Conservation (phyloP, 495 filamentous ascomycete genomes). For the Lasiosphaeria hispida region DNA sequence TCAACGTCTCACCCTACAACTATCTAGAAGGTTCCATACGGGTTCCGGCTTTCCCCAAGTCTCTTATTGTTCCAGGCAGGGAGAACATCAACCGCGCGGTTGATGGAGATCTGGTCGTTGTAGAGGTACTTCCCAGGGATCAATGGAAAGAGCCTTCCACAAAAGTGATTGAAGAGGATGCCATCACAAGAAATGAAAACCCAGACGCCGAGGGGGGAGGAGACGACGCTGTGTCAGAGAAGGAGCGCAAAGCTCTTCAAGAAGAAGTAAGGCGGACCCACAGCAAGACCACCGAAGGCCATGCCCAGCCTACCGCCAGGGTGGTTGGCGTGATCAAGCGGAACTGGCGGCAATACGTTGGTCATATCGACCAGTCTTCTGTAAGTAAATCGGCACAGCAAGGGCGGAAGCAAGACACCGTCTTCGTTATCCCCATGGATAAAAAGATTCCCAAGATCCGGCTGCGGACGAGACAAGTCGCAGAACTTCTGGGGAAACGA, state of each 20-base stretch:
- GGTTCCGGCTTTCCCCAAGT: slow-evolving; percentile 83
- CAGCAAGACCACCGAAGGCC: slow-evolving; percentile 71
- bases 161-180: slow-evolving; percentile 93
- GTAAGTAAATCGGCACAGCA: slow-evolving; percentile 66
- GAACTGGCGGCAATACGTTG: slow-evolving; percentile 97
- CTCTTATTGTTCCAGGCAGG: slow-evolving; percentile 83
- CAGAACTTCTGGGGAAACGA: slow-evolving; percentile 82
- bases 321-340: slow-evolving; percentile 91
- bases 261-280: slow-evolving; percentile 88
- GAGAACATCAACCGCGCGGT: slow-evolving; percentile 96
- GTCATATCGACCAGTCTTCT: slow-evolving; percentile 85
- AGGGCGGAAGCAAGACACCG: slow-evolving; percentile 79
- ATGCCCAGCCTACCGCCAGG: slow-evolving; percentile 84
- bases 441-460: slow-evolving; percentile 95
- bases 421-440: slow-evolving; percentile 96
- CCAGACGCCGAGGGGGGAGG: slow-evolving; percentile 69
- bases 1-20: slow-evolving; percentile 96
- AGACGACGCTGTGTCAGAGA: slow-evolving; percentile 75
- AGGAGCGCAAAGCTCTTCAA: slow-evolving; percentile 78
- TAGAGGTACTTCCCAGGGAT: slow-evolving; percentile 86
- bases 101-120: slow-evolving; percentile 85
- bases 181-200: slow-evolving; percentile 89
- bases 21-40: slow-evolving; percentile 91
- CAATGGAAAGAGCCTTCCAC: slow-evolving; percentile 96
- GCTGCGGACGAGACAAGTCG: slow-evolving; percentile 83